phyloP scores from a whole-genome alignment of 768 basidiomycete genomes.

The Pleurotus tuber-regium region DNA sequence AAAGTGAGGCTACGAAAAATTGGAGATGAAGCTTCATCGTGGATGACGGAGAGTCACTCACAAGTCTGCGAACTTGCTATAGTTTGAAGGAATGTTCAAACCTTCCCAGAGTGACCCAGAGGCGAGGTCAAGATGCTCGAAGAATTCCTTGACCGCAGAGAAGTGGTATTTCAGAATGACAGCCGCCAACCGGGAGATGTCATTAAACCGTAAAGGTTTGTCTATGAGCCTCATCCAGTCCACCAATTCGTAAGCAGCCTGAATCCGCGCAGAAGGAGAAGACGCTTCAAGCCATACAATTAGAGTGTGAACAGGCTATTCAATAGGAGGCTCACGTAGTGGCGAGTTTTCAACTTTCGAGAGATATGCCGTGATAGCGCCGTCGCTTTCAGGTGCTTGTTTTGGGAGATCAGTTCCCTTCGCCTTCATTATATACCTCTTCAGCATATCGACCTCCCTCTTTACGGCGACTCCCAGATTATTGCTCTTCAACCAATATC shows the following conservation, averaged over 20 bases:
- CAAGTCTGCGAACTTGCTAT: constrained; percentile 23
- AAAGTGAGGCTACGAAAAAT: constrained; percentile 31
- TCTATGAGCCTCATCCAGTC: constrained; percentile 58
- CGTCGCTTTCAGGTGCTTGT: constrained; percentile 1
- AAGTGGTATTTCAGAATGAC: constrained; percentile 40
- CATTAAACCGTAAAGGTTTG: constrained; percentile 26
- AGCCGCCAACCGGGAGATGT: constrained; percentile 39
- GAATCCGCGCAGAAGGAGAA: constrained; percentile 28
- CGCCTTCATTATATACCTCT: constrained; percentile 28
- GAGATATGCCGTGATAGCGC: constrained; percentile 44
- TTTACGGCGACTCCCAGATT: constrained; percentile 37
- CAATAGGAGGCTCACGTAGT: constrained; percentile 39
- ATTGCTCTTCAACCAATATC: constrained; percentile 16
- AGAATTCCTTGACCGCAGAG: constrained; percentile 39
- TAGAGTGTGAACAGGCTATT: neutral
- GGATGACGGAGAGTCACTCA: constrained; percentile 19
- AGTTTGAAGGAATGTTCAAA: constrained; percentile 22
- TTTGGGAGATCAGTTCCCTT: constrained; percentile 2
- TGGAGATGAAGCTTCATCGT: constrained; percentile 6
- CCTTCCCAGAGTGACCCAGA: constrained; percentile 41
- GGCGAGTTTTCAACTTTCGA: constrained; percentile 36
- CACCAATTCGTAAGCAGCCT: constrained; percentile 54
- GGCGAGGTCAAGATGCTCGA: constrained; percentile 42
- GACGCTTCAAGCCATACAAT: constrained; percentile 37
- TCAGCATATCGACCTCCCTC: constrained; percentile 44